Evolutionary conservation across 495 filamentous ascomycete genomes (phyloP).

Genomic region (Xylaria nigripes): DNA sequence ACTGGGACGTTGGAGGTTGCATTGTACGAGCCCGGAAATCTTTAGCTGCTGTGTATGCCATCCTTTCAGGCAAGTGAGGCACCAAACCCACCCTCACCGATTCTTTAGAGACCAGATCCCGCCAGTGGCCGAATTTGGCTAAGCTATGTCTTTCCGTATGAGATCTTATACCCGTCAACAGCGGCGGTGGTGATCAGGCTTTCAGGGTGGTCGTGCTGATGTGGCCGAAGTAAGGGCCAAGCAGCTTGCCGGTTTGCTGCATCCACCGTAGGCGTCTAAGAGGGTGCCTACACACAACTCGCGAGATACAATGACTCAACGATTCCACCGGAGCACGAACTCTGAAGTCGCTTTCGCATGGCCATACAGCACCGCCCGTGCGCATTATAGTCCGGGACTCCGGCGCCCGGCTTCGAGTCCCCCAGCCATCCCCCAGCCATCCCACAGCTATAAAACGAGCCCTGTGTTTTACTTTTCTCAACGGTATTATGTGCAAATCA

Average conservation of each 20-base stretch:
- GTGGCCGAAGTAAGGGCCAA: background rate
- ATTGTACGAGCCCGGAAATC: background rate
- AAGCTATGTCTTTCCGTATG: background rate
- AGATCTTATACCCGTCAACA: too few species aligned
- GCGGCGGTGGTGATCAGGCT: background rate
- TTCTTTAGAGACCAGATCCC: background rate
- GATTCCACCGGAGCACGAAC: background rate
- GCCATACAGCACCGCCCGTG: background rate
- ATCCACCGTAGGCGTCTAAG: background rate
- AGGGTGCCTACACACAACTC: background rate
- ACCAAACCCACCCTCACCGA: background rate
- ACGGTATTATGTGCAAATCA: background rate
- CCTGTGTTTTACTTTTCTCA: background rate
- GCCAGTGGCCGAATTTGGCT: background rate
- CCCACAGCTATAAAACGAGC: background rate
- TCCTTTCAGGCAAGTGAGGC: background rate
- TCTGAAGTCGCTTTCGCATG: background rate
- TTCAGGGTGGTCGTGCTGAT: background rate
- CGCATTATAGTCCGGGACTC: background rate
- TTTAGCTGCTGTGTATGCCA: background rate
- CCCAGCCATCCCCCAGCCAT: too few species aligned
- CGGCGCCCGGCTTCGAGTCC: background rate
- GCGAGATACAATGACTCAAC: background rate
- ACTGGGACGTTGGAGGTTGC: background rate
- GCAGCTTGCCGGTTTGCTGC: background rate